Evolutionary conservation across 345 rosid genomes (phyloP), one percentile per base, ranked within the genome.

Genomic region (Acer campestre): DNA sequence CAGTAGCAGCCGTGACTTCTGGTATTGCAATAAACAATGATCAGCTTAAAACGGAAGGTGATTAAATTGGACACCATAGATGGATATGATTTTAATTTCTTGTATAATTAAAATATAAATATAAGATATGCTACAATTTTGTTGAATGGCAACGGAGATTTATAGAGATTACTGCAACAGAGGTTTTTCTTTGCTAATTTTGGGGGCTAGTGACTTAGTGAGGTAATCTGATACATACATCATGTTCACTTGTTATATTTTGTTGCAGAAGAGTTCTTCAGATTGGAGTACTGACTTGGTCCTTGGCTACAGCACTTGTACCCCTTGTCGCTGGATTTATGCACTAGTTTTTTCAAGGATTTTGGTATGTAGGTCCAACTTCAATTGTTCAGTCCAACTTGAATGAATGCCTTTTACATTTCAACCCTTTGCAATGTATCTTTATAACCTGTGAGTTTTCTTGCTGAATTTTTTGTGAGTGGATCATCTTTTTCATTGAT

Each of bases 251-350:
- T 59, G n/a, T 51, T 29, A 42, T 49, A 44, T 58, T 58, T 70
- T 83, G 53, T 17, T 87, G 82, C 92, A 95, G 99, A 78, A 90
- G 87, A 81, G 89, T 95, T 71, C 91, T 95, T 65, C 79, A 90
- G 90, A 83, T 90, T 80, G 98, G 98, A 81, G 98, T 95, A 27
- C 80, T 95, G 77, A 80, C 82, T 69, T 95, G 98, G 98, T 95
- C 98, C 65, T 74, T 95, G 25, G 94, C 97, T 48, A 95, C 98
- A 38, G 94, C 92, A 74, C 88, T 89, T 80, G 91, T 93, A 80
- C 98, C 98, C 66, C 61, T 81, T 27, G 85, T 90, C 73, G 97
- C 98, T 83, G 98, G 97, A 59, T 92, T 80, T 81, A 92, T 95
- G 97, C 98, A 74, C 81, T 95, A 78, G 75, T 95, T 75, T 85